Base-by-base conservation (phyloP, 108 stramenopile genomes). In the Nannochloropsis oceanica region DNA sequence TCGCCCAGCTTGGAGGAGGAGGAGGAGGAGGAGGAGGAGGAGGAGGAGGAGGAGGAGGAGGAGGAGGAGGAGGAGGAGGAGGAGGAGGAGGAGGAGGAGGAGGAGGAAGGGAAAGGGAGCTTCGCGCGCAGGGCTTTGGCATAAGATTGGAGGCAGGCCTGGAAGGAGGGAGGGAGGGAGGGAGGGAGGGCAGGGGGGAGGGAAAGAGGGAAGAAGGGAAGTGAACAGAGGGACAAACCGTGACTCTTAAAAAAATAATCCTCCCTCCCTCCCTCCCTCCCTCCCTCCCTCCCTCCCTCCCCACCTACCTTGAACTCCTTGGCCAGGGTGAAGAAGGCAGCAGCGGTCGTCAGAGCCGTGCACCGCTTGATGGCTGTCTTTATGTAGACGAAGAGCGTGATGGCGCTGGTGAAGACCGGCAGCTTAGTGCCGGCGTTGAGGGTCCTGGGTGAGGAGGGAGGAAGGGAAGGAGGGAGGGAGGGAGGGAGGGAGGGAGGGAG, bases 381-480 rank as follows among this genome's bases (percentile, higher is more conserved):
- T 89, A 99, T 96, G 92, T 97, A 97, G 81, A 96, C 94, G 85
- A 99, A 98, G 14, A 98, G 89, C 81, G 93, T 93, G 20, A 95
- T 94, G 42, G 96, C 94, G 13, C 94, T 94, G 12, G 93, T 94
- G 85, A 97, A 96, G n/a, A 98, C 95, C 13, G 95, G 95, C 9
- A 94, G 91, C 80, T 95, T 95, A 26, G 95, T 95, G 46, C 95
- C 93, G 25, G 93, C 92, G 84, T 97, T 96, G n/a, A 95, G 25
- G 44, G 44, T 79, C 25, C 34, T 84, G 22, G 43, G 0, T 18
- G 22, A 83, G 43, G 24, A 46, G 22, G 46, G 46, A 12, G 83
- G 50, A 43, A 27, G 25, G 25, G 13, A 18, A 12, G 25, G n/a
- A n/a, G 12, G 25, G 12, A 24, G 80, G 20, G 13, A 14, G 24